phyloP scores from a whole-genome alignment of 2,329 filamentous ascomycete species.

The Aureobasidium sp. region DNA sequence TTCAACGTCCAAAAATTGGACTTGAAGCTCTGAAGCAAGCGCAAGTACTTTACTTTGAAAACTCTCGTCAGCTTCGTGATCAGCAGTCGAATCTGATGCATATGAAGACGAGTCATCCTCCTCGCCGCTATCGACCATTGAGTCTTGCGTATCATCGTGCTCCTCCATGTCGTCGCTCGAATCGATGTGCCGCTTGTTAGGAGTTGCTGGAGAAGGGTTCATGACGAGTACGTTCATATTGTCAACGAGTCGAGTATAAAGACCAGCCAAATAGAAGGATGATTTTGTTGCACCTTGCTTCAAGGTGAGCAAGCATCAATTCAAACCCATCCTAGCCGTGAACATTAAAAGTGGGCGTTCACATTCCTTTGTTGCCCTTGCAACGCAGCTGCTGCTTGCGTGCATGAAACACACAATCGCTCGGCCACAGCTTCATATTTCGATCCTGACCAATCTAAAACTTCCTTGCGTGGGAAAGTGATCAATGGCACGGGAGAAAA shows the following conservation, averaged over 20 bases:
- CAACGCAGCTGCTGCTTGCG: not conserved
- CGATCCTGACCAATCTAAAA: not conserved
- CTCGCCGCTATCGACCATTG: not conserved
- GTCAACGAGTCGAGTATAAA: not conserved
- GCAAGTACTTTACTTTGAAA: not conserved
- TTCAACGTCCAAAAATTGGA: not conserved
- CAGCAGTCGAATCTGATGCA: not conserved
- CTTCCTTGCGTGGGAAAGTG: no score
- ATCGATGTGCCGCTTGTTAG: no score
- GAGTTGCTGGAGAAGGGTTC: no score
- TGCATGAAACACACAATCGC: not conserved
- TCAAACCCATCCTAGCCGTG: not conserved
- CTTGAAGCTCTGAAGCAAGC: not conserved
- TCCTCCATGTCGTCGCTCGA: not conserved
- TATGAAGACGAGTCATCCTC: not conserved
- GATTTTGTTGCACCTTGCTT: not conserved
- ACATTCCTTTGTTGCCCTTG: constrained; percentile 1
- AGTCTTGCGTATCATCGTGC: not conserved
- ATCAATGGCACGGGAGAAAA: not conserved
- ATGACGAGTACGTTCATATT: not conserved
- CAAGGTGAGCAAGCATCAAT: not conserved
- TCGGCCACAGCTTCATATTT: not conserved
- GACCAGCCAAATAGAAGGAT: not conserved
- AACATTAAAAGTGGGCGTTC: not conserved
- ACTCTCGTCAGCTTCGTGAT: not conserved